Evolutionary conservation across 2,329 filamentous ascomycete genomes (phyloP).

Genomic region (Mycosphaerelloides madeirae): DNA sequence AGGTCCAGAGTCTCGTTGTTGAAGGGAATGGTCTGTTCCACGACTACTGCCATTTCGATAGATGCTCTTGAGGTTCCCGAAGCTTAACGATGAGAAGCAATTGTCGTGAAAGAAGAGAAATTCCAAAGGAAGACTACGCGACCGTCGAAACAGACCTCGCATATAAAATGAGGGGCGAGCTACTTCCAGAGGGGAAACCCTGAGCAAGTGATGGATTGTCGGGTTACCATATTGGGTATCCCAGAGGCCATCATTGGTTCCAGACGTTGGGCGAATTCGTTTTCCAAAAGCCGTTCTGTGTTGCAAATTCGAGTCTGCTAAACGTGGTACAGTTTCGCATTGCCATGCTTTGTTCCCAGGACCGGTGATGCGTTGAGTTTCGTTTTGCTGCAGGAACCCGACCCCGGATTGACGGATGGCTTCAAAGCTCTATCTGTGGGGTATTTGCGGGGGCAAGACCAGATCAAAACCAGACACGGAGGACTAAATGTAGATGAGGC

Average conservation of each 20-base stretch:
- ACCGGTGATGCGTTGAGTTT: no score
- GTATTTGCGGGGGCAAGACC: slow-evolving; percentile 4
- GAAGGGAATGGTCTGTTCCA: slow-evolving; percentile 35
- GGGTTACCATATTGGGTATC: slow-evolving; percentile 2
- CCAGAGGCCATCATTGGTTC: no score
- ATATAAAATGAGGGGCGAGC: not conserved
- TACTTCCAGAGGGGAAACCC: not conserved
- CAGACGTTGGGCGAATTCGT: no score
- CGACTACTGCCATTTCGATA: slow-evolving; percentile 32
- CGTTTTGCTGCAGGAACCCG: slow-evolving; percentile 5
- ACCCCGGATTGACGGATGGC: no score
- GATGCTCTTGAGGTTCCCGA: not conserved
- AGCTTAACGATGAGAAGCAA: not conserved
- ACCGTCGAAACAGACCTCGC: not conserved
- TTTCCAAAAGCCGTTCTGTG: no score
- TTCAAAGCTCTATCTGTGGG: slow-evolving; percentile 6
- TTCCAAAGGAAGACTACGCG: not conserved
- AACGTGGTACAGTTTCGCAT: no score
- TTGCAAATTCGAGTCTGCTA: not conserved
- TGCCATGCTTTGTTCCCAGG: no score
- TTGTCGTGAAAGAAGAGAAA: no score
- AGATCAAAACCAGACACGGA: not conserved
- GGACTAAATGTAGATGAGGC: no score
- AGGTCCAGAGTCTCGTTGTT: slow-evolving; percentile 25
- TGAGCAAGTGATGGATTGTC: not conserved